These are phyloP conservation scores for Arthrobotrys pseudoclavata DNA, from an alignment of 2,329 filamentous ascomycete species.

Conservation along the genomic window DNA sequence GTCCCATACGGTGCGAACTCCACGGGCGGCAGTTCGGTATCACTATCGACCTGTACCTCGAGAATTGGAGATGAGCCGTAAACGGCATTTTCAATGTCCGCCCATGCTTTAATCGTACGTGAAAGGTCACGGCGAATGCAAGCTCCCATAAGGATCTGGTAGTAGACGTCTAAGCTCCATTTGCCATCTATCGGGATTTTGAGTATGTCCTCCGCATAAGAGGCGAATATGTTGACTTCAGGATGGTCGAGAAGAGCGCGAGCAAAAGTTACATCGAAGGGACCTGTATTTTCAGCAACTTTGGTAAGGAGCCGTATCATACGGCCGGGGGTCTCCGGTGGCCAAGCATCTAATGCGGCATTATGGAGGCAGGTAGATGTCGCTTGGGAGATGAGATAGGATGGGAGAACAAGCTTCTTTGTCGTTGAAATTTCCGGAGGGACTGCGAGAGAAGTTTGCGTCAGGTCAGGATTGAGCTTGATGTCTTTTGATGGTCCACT, in stretches of 20 bases:
- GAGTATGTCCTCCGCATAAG: constrained; percentile 48
- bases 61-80: constrained; percentile 23
- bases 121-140: constrained; percentile 42
- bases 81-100: constrained; percentile 18
- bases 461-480: background rate
- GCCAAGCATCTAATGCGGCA: constrained; percentile 51
- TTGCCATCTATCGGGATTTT: constrained; percentile 41
- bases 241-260: constrained; percentile 47
- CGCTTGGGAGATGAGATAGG: constrained; percentile 44
- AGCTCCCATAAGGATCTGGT: constrained; percentile 37
- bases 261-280: constrained; percentile 39
- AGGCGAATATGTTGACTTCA: constrained; percentile 49
- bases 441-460: background rate
- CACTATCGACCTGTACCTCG: background rate
- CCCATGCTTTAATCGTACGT: constrained; percentile 43
- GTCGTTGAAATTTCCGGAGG: background rate
- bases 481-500: background rate
- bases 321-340: constrained; percentile 47
- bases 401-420: constrained; percentile 45
- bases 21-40: constrained; percentile 26
- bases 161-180: constrained; percentile 50
- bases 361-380: constrained; percentile 45
- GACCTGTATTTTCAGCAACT: constrained; percentile 33
- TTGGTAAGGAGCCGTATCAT: constrained; percentile 49
- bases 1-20: constrained; percentile 24